phyloP scores from a whole-genome alignment of 163 green algal species.

The Scenedesmus sp. region DNA sequence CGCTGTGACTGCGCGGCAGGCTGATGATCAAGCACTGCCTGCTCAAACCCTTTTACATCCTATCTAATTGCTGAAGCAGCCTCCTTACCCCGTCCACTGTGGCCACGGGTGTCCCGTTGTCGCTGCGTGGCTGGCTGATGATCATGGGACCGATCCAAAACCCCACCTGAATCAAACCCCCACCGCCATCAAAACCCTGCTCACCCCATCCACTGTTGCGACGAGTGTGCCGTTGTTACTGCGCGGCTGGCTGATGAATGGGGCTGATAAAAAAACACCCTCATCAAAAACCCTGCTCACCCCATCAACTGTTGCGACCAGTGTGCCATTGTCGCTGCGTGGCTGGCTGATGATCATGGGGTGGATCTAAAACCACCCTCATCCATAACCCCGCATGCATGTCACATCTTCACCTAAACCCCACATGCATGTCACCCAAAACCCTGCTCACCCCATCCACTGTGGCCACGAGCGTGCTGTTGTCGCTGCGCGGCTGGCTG shows the following conservation, averaged over 20 bases:
- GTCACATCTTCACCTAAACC: background rate
- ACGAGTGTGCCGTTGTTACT: background rate
- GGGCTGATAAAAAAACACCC: too few relatives aligned
- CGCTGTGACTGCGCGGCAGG: too few relatives aligned
- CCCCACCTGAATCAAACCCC: too few relatives aligned
- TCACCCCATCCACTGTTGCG: background rate
- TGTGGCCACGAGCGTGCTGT: constrained; percentile 42
- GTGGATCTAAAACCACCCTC: constrained; percentile 95
- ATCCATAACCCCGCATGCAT: constrained; percentile 82
- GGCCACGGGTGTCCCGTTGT: constrained; percentile 51
- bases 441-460: constrained; percentile 28
- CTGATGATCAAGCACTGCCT: too few relatives aligned
- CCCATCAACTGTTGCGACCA: constrained; percentile 52
- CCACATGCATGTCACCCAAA: background rate
- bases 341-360: constrained; percentile 82
- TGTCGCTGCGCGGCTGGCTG: constrained; percentile 51
- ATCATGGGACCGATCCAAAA: constrained; percentile 72
- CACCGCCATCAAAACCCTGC: background rate
- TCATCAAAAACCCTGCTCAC: background rate
- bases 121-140: constrained; percentile 62
- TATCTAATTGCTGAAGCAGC: too few relatives aligned
- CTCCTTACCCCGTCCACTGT: constrained; percentile 46
- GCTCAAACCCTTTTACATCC: too few relatives aligned
- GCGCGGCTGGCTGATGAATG: background rate
- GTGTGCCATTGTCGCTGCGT: constrained; percentile 47